phyloP scores from a whole-genome alignment of 2,329 filamentous ascomycete species.

The Fusarium goolgardi region DNA sequence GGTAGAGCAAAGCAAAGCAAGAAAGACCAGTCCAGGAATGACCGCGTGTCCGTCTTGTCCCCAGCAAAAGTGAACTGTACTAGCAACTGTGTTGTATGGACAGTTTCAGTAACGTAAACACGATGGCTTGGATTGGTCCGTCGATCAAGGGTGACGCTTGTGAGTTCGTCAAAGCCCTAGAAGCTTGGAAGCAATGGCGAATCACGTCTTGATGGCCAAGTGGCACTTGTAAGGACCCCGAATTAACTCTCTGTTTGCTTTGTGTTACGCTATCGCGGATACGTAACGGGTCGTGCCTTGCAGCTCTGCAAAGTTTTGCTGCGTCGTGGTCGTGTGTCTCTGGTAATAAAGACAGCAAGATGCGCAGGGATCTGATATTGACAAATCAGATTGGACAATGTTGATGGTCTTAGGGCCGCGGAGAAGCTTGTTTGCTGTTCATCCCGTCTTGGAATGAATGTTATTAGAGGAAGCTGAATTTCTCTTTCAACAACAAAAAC shows the following conservation, averaged over 20 bases:
- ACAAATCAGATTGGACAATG: conserved; percentile 38
- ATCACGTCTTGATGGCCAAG: conserved; percentile 37
- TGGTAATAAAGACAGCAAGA: conserved; percentile 17
- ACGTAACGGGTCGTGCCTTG: conserved; percentile 44
- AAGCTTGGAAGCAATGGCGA: conserved; percentile 30
- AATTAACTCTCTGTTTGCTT: conserved; percentile 25
- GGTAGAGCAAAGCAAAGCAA: conserved; percentile 21
- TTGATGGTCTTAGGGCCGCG: conserved; percentile 39
- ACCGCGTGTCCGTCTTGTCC: conserved; percentile 43
- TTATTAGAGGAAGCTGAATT: conserved; percentile 1
- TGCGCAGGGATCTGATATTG: conserved; percentile 29
- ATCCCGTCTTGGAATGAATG: conserved; percentile 18
- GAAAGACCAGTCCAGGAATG: conserved; percentile 40
- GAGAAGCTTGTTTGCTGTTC: conserved; percentile 30
- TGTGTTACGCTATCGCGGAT: conserved; percentile 35
- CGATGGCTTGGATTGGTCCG: conserved; percentile 45
- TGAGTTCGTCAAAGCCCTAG: conserved; percentile 29
- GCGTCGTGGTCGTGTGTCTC: conserved; percentile 27
- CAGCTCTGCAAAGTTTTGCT: conserved; percentile 36
- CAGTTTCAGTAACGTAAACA: conserved; percentile 47
- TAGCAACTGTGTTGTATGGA: conserved; percentile 18
- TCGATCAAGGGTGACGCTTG: conserved; percentile 37
- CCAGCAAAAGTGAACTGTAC: conserved; percentile 23
- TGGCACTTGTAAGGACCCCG: conserved; percentile 26
- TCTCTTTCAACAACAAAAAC: conserved; percentile 10